These are phyloP conservation scores for Funneliformis geosporum DNA, from an alignment of 192 early-diverging fungal species.

Conservation along the genomic window DNA sequence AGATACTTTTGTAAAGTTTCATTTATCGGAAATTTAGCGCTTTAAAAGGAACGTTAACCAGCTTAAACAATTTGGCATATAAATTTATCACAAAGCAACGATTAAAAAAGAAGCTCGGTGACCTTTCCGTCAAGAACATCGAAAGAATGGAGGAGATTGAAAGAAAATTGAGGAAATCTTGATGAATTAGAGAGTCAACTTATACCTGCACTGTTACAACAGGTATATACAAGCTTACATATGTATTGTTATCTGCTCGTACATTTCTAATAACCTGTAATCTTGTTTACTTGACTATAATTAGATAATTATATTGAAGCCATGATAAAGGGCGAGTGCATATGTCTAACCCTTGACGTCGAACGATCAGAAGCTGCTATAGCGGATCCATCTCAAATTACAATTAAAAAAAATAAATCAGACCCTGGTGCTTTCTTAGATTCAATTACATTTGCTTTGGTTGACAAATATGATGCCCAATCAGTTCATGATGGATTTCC, in stretches of 20 bases:
- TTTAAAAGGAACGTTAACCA: slow-evolving; percentile 37
- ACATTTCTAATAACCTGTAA: background rate
- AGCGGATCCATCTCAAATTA: slow-evolving; percentile 44
- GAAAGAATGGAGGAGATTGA: slow-evolving; percentile 43
- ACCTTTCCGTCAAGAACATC: slow-evolving; percentile 41
- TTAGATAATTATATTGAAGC: slow-evolving; percentile 40
- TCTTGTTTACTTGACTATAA: background rate
- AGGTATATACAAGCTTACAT: slow-evolving; percentile 19
- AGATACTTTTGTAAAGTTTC: background rate
- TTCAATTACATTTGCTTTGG: slow-evolving; percentile 39
- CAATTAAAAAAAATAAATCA: slow-evolving; percentile 49
- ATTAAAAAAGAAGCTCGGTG: slow-evolving; percentile 41
- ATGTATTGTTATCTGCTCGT: background rate
- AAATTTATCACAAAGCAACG: slow-evolving; percentile 39
- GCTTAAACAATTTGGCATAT: slow-evolving; percentile 47
- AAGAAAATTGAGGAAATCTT: slow-evolving; percentile 37
- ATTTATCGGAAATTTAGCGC: background rate
- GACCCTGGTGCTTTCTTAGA: slow-evolving; percentile 43
- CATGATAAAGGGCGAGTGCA: slow-evolving; percentile 43
- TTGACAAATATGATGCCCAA: slow-evolving; percentile 31
- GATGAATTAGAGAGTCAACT: slow-evolving; percentile 37
- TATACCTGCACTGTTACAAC: slow-evolving; percentile 44
- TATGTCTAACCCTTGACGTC: slow-evolving; percentile 47
- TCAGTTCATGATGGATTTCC: slow-evolving; percentile 47
- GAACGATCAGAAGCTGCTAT: slow-evolving; percentile 39